Base-by-base conservation (phyloP, 192 early-diverging fungal genomes). In the Helicostylum pulchrum region DNA sequence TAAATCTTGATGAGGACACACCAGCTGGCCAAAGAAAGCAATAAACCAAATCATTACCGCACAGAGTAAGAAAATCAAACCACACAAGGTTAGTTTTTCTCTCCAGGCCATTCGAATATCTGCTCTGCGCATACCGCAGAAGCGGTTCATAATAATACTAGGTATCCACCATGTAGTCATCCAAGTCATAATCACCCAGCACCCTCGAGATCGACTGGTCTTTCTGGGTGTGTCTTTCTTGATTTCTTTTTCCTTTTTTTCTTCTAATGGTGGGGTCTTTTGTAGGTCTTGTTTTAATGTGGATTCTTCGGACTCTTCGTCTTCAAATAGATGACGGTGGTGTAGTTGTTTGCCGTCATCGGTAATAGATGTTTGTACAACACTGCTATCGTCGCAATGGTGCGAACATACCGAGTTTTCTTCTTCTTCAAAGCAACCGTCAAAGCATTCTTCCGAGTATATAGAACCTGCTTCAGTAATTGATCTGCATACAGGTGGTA, bases 61-160 rank as follows among this genome's bases (percentile, higher is more conserved):
- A 52, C 89, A 92, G 52, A 95, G 69, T 47, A 93, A 78, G 32
- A 87, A 76, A 46, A 96, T 92, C 62, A 99, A 73, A 64, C 89
- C 62, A 66, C 93, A 95, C 14, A 99, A 80, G 2, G 97, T 89
- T 4, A 95, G 85, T 73, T 99, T 97, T 74, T 99, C 97, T 59
- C 97, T 84, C 97, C 97, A 99, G 11, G 97, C 97, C 80, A 92
- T 85, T 26, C 87, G 89, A 55, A 93, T 82, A 67, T 92, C 90
- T 26, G 78, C 78, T 61, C 85, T 81, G 70, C 84, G 80, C 85
- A 95, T 91, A 31, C 87, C 82, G 15, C 90, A 90, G 56, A 84
- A 83, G 56, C 64, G 79, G 20, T 31, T 66, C 46, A 98, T 68
- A 6, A 74, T 72, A 17, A 56, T 58, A 42, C 82, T 82, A 11